Evolutionary conservation across 257 asterid genomes (phyloP).

Genomic region (Nicotiana paniculata): DNA sequence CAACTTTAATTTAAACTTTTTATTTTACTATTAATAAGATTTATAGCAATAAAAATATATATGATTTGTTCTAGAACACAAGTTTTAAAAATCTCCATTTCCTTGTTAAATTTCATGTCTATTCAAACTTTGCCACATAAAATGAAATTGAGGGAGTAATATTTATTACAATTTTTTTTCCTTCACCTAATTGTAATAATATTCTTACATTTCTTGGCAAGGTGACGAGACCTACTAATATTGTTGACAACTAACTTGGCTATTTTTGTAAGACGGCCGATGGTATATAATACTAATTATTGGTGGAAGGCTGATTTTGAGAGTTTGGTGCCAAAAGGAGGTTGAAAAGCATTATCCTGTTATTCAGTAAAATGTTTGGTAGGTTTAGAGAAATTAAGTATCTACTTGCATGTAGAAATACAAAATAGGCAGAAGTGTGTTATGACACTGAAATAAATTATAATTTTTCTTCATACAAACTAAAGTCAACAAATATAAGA

Average conservation of each 20-base stretch:
- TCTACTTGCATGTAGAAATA: neutral
- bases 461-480: neutral
- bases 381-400: neutral
- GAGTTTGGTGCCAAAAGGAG: neutral
- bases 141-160: no score
- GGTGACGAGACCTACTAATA: neutral
- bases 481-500: neutral
- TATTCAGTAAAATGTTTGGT: neutral
- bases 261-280: neutral
- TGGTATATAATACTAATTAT: neutral
- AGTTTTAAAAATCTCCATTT: no score
- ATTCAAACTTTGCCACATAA: no score
- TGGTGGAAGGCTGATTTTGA: neutral
- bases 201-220: neutral
- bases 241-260: neutral
- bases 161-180: no score
- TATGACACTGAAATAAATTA: neutral
- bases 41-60: no score
- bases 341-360: neutral
- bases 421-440: neutral
- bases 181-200: neutral
- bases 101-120: no score
- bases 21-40: no score
- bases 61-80: no score
- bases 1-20: no score